Evolutionary conservation across 805 yeast species (phyloP).

Genomic region (Brettanomyces nanus): DNA sequence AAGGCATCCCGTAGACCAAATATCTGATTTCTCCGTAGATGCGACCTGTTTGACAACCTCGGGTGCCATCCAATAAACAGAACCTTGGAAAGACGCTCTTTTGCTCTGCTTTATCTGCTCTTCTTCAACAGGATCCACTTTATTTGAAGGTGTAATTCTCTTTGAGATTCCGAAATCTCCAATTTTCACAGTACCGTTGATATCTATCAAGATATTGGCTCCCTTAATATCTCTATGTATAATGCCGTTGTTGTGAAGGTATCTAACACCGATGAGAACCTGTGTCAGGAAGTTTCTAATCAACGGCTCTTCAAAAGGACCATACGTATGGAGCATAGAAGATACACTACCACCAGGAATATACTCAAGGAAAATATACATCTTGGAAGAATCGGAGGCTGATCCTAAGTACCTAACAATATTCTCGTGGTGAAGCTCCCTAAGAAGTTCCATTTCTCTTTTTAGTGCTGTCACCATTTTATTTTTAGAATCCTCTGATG

Average conservation of each 20-base stretch:
- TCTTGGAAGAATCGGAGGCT: constrained; percentile 55
- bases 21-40: constrained; percentile 87
- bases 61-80: constrained; percentile 99
- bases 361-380: constrained; percentile 66
- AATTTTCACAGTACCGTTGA: constrained; percentile 53
- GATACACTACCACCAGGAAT: constrained; percentile 43
- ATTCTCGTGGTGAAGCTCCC: constrained; percentile 80
- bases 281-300: constrained; percentile 48
- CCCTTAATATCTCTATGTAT: constrained; percentile 62
- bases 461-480: constrained; percentile 72
- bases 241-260: constrained; percentile 48
- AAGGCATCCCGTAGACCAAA: constrained; percentile 95
- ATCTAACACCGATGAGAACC: constrained; percentile 45
- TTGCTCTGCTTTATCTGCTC: constrained; percentile 31
- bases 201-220: constrained; percentile 52
- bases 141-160: constrained; percentile 27
- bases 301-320: constrained; percentile 55
- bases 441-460: constrained; percentile 69
- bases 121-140: constrained; percentile 28
- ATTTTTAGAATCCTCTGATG: constrained; percentile 23
- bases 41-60: constrained; percentile 93
- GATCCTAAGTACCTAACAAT: constrained; percentile 91
- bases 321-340: constrained; percentile 48
- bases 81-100: constrained; percentile 86
- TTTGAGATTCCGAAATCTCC: constrained; percentile 63